These are phyloP conservation scores for Pleoardoris graminearum DNA, from an alignment of 2,329 filamentous ascomycete genomes.

Conservation along the genomic window DNA sequence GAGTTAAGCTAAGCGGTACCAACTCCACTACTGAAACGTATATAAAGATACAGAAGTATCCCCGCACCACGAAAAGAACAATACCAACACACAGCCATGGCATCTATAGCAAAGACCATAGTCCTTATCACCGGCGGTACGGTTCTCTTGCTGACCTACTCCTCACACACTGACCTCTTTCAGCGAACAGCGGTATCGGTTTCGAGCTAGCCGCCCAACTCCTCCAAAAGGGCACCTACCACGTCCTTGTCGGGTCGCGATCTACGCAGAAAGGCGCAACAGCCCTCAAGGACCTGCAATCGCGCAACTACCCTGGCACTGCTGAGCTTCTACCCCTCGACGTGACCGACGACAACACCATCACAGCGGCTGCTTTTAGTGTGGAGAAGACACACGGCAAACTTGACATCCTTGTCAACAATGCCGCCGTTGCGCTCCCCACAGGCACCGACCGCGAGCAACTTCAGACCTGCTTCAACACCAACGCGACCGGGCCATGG, in stretches of 20 bases:
- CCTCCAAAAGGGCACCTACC: constrained; percentile 42
- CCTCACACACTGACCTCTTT: not conserved
- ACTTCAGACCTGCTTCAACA: constrained; percentile 32
- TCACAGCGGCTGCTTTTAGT: constrained; percentile 40
- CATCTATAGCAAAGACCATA: constrained; percentile 30
- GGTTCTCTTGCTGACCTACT: not conserved
- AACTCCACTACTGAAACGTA: not conserved
- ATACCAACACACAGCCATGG: constrained; percentile 11
- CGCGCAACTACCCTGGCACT: constrained; percentile 30
- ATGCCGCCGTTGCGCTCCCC: constrained; percentile 38
- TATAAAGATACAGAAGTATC: not conserved
- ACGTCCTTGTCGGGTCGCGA: constrained; percentile 31
- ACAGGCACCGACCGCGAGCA: constrained; percentile 27
- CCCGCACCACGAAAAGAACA: not conserved
- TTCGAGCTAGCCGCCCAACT: constrained; percentile 50
- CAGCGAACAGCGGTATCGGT: constrained; percentile 55
- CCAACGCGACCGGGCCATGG: constrained; percentile 34
- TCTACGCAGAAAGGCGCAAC: constrained; percentile 29
- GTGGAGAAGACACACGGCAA: constrained; percentile 37
- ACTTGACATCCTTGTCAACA: constrained; percentile 47
- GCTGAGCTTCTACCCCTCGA: constrained; percentile 50
- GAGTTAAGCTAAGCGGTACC: not conserved
- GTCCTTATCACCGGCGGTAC: constrained; percentile 45
- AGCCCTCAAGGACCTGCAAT: constrained; percentile 30
- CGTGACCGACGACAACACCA: constrained; percentile 48